phyloP scores from a whole-genome alignment of 306 rosid genomes.

The Vigna reflexopilosa region DNA sequence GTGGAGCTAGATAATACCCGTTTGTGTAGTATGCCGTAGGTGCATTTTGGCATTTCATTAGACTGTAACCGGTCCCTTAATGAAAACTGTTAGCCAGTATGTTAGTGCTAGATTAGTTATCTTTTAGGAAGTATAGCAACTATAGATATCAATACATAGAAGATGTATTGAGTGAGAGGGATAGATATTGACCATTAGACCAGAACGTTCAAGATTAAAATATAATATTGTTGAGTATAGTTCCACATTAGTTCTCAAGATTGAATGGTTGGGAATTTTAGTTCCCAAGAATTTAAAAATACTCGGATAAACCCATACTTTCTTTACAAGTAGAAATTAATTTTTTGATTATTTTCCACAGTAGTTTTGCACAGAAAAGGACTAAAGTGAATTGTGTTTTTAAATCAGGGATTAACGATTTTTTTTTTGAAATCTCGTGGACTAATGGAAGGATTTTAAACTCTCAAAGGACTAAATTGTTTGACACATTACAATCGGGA shows the following conservation, averaged over 20 bases:
- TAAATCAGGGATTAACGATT: not conserved
- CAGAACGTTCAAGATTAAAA: not conserved
- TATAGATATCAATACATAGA: not conserved
- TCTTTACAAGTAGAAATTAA: not conserved
- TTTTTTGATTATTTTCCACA: not conserved
- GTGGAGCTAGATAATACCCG: not conserved
- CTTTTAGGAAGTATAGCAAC: not conserved
- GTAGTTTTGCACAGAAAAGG: not conserved
- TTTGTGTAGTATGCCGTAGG: not conserved
- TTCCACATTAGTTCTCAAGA: not conserved
- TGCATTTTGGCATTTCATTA: not conserved
- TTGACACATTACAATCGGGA: not conserved
- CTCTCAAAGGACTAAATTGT: not conserved
- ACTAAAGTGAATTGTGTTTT: not conserved
- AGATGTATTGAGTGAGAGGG: not conserved
- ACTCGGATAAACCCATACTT: not conserved
- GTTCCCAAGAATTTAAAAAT: not conserved
- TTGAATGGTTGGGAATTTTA: not conserved
- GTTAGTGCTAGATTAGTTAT: not conserved
- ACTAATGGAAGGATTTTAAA: conserved; percentile 10
- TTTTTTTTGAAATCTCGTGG: not conserved
- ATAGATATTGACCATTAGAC: not conserved
- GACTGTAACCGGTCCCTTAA: not conserved
- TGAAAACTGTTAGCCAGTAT: not conserved
- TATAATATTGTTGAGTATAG: not conserved